Evolutionary conservation across 2,329 filamentous ascomycete species (phyloP).

Genomic region (Trichoderma pleuroti): DNA sequence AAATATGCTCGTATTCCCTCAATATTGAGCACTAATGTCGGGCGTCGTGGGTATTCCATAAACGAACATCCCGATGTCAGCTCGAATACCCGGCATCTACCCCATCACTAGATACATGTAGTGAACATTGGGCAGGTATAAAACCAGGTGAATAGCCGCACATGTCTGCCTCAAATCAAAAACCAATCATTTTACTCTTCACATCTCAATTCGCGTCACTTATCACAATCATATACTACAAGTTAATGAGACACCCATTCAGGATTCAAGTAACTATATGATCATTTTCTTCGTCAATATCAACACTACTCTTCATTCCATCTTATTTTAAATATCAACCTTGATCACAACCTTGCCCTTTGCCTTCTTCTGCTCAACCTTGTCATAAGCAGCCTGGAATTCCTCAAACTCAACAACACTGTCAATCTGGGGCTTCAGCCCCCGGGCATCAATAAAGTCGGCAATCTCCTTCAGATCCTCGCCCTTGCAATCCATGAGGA

Average conservation of each 20-base stretch:
- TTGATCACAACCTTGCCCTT: slow-evolving; percentile 41
- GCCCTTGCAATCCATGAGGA: slow-evolving; percentile 37
- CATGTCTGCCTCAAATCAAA: background rate
- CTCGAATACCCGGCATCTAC: background rate
- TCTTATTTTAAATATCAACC: slow-evolving; percentile 21
- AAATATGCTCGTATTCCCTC: background rate
- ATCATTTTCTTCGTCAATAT: background rate
- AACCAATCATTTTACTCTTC: background rate
- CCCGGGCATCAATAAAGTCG: slow-evolving; percentile 33
- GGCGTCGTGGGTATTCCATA: background rate
- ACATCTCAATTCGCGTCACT: background rate
- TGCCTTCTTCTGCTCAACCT: slow-evolving; percentile 33
- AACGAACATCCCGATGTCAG: background rate
- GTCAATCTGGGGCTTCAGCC: slow-evolving; percentile 35
- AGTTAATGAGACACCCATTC: background rate
- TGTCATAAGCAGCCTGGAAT: slow-evolving; percentile 37
- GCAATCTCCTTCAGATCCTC: slow-evolving; percentile 35
- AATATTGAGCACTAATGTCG: background rate
- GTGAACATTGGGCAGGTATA: background rate
- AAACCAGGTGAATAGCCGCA: background rate
- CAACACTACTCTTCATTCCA: background rate
- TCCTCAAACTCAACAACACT: slow-evolving; percentile 39
- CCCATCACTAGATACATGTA: too few relatives aligned
- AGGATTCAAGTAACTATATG: background rate
- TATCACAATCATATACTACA: too few relatives aligned